These are phyloP conservation scores for Paxillus rubicundulus DNA, from an alignment of 768 basidiomycete genomes.

Conservation along the genomic window DNA sequence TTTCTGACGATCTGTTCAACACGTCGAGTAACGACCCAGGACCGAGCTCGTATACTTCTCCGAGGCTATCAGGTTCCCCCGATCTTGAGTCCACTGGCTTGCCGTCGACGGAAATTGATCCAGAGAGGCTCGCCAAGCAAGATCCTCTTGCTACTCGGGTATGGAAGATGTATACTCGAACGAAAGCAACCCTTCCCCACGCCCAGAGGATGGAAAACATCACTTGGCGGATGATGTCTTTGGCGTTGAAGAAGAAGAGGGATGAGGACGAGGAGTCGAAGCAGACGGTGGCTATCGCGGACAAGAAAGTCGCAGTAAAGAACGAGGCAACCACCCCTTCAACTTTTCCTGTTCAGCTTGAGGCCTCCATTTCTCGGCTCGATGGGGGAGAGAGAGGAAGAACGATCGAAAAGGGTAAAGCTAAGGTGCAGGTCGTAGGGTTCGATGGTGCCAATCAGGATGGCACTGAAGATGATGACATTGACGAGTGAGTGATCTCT, in stretches of 20 bases:
- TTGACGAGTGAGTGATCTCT: constrained; percentile 53
- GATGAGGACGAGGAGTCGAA: constrained; percentile 56
- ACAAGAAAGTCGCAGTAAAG: constrained; percentile 21
- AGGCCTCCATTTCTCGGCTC: constrained; percentile 3
- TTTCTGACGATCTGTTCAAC: constrained; percentile 65
- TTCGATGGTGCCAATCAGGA: constrained; percentile 79
- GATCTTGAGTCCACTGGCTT: constrained; percentile 50
- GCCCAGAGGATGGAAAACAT: constrained; percentile 97
- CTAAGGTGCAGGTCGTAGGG: constrained; percentile 72
- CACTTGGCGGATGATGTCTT: constrained; percentile 98
- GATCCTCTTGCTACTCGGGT: constrained; percentile 95
- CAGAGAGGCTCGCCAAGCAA: constrained; percentile 68
- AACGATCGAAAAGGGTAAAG: constrained; percentile 77
- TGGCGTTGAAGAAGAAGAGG: constrained; percentile 87
- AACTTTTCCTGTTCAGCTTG: constrained; percentile 4
- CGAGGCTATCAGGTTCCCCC: constrained; percentile 65
- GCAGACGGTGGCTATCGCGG: constrained; percentile 4
- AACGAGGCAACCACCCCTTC: constrained; percentile 9
- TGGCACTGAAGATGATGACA: constrained; percentile 54
- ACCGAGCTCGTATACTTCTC: constrained; percentile 61
- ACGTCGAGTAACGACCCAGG: constrained; percentile 26
- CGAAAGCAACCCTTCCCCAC: constrained; percentile 86
- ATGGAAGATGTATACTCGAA: constrained; percentile 94
- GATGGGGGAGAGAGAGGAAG: constrained; percentile 60
- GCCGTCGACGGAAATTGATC: constrained; percentile 47